Base-by-base conservation (phyloP, 441 rosid species). In the Pelargonium citronellum region DNA sequence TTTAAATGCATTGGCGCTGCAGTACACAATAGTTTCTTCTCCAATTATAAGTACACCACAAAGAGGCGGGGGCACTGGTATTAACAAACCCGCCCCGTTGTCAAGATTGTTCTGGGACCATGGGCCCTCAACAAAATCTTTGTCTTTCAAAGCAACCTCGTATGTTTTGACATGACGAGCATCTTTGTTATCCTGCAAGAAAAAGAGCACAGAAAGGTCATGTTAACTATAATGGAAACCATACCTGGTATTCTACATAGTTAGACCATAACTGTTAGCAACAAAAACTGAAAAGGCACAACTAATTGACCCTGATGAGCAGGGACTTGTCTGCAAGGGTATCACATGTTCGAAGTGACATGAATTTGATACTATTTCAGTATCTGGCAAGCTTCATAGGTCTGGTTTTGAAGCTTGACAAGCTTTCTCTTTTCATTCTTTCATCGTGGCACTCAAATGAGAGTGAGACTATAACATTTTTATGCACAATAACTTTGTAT, bases 11-110 rank as follows among this genome's bases (percentile, higher is more conserved):
- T 77, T 87, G 65, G 96, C 95, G 79, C 95, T 90, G 77, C 91
- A 90, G 68, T 95, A 92, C 55, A 95, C 97, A 79, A 95, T 87
- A 37, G 97, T 91, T 80, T 95, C 99, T 82, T 92, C 97, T 60
- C 98, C 99, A 75, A 95, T 87, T 71, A 95, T 95, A 60, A 95
- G 95, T 57, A 95, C 95, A 19, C 98, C 99, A 68, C 99, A 92
- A 39, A 92, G 86, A 67, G 99, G 99, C 41, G 95, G 95, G 41
- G 99, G 99, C 51, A 92, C 98, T 27, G 97, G 99, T 78, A 95
- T 95, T 53, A 95, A 86, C 68, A 92, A 79, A 83, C 88, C 89
- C 71, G 99, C 98, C 60, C 98, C 97, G 81, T 90, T 92, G 70
- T 95, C 98, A 67, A 95, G 95, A 84, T 88, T 90, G 84, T 90